Evolutionary conservation across 192 early-diverging fungal genomes (phyloP), one percentile per base, ranked within the genome.

Genomic region (Gaertneriomyces semiglobifer): DNA sequence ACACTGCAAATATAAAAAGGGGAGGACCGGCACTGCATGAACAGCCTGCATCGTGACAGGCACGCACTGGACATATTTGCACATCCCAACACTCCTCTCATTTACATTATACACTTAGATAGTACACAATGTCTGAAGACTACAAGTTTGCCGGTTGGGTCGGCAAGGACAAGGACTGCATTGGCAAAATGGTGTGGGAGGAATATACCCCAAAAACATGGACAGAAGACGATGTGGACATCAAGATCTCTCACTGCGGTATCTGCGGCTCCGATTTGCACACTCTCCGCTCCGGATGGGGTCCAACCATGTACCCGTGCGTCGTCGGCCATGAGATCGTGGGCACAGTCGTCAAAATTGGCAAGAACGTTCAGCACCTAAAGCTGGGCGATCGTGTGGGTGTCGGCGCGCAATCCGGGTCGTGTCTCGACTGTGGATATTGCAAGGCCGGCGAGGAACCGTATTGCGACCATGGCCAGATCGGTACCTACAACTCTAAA

Each of bases 201-300:
- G 66, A 68, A 40, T 68, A 68, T 58, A 20, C 16, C 11, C 66
- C 66, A 43, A 68, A 68, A 47, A 68, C 56, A 11, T 68, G 66
- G 66, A 60, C 68, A 51, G 66, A 68, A 50, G 58, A 76, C 63
- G 77, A 79, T 58, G 80, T 92, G 43, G 85, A 88, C 69, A 89
- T 93, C 56, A 75, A 90, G 73, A 86, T 92, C 62, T 74, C 81
- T 14, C 83, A 88, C 73, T 87, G 88, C 64, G 89, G 90, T 45
- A 85, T 92, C 58, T 93, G 91, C 67, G 86, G 85, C 53, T 83
- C 88, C 5, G 92, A 94, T 68, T 65, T 91, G 45, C 90, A 94
- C 76, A 86, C 79, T 44, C 59, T 84, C 52, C 81, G 80, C 62
- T 71, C 77, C 7, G 89, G 81, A 52, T 86, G 89, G 84, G 71